These are phyloP conservation scores for Hypoxylon fuscum DNA, from an alignment of 495 filamentous ascomycete species.

Conservation along the genomic window DNA sequence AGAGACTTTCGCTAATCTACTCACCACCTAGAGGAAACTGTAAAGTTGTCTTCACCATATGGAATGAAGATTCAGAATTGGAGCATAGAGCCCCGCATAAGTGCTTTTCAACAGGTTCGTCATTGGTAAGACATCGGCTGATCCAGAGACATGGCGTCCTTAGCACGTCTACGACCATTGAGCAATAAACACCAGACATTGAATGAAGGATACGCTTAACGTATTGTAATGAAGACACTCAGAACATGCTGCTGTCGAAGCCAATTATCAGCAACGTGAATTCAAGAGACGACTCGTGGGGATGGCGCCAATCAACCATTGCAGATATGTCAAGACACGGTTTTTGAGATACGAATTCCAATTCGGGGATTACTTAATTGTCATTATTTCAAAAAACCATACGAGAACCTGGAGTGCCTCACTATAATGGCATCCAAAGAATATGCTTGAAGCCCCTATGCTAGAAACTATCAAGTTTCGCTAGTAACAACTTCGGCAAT, in stretches of 20 bases:
- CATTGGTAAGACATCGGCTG: slow-evolving; percentile 26
- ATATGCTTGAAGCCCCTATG: too few species aligned
- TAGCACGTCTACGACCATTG: slow-evolving; percentile 26
- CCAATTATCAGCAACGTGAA: slow-evolving; percentile 2
- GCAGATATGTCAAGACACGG: slow-evolving; percentile 18
- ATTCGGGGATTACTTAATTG: too few species aligned
- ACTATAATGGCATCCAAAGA: too few species aligned
- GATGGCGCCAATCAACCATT: slow-evolving; percentile 13
- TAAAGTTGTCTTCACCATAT: slow-evolving; percentile 20
- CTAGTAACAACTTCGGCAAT: not conserved
- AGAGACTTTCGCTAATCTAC: slow-evolving; percentile 15
- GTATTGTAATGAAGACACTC: slow-evolving; percentile 1
- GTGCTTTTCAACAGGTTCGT: slow-evolving; percentile 29
- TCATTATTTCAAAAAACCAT: too few species aligned
- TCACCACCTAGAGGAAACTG: slow-evolving; percentile 1
- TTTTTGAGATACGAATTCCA: too few species aligned
- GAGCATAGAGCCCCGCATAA: slow-evolving; percentile 30
- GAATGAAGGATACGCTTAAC: slow-evolving; percentile 8
- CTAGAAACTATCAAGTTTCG: slow-evolving; percentile 3
- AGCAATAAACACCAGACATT: slow-evolving; percentile 41
- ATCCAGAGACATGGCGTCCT: slow-evolving; percentile 29
- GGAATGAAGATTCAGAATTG: slow-evolving; percentile 37
- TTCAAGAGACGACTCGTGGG: not conserved
- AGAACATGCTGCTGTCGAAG: slow-evolving; percentile 10
- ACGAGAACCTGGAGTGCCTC: too few species aligned